A percentile compares a stretch with the other conserved stretches of the same genome.
Conservation (phyloP, 1,284 basidiomycete species). For the Vanrija humicola region DNA sequence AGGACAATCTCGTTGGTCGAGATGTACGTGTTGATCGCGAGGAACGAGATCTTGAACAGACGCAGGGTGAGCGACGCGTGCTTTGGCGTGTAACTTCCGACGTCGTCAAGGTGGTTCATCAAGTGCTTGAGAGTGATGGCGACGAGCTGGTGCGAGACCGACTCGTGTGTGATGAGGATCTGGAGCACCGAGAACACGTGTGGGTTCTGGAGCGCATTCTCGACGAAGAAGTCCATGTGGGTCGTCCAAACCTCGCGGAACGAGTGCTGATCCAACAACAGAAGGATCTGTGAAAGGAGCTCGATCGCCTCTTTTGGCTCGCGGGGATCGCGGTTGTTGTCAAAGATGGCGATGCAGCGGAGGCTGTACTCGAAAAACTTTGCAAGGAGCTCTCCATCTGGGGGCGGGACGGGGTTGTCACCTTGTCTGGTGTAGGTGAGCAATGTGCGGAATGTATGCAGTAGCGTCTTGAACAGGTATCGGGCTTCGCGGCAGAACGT, state of each 20-base stretch:
- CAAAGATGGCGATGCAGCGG: conserved; percentile 79
- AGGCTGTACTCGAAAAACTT: conserved; percentile 83
- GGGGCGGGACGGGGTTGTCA: conserved; percentile 63
- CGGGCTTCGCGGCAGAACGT: conserved; percentile 72
- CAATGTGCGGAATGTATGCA: conserved; percentile 84
- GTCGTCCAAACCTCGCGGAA: conserved; percentile 93
- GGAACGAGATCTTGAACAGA: conserved; percentile 95
- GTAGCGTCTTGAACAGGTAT: conserved; percentile 78
- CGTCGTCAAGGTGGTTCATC: conserved; percentile 71
- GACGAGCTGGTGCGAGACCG: conserved; percentile 83
- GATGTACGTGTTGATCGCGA: conserved; percentile 77
- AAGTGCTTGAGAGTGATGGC: conserved; percentile 88
- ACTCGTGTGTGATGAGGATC: conserved; percentile 75
- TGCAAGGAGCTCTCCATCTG: conserved; percentile 79
- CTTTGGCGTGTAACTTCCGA: conserved; percentile 80
- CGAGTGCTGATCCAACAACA: conserved; percentile 80
- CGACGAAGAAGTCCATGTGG: conserved; percentile 84
- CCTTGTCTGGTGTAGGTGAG: conserved; percentile 74
- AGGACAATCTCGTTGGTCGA: conserved; percentile 83
- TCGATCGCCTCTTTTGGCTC: conserved; percentile 88
- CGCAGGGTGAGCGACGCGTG: conserved; percentile 76
- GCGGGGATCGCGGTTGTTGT: conserved; percentile 63
- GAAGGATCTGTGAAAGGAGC: conserved; percentile 70
- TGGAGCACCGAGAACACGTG: conserved; percentile 83
- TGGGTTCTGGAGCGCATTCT: conserved; percentile 69